Evolutionary conservation across 352 stramenopile species (phyloP), one percentile per base, ranked within the genome.

Genomic region (Pythium vanterpoolii): DNA sequence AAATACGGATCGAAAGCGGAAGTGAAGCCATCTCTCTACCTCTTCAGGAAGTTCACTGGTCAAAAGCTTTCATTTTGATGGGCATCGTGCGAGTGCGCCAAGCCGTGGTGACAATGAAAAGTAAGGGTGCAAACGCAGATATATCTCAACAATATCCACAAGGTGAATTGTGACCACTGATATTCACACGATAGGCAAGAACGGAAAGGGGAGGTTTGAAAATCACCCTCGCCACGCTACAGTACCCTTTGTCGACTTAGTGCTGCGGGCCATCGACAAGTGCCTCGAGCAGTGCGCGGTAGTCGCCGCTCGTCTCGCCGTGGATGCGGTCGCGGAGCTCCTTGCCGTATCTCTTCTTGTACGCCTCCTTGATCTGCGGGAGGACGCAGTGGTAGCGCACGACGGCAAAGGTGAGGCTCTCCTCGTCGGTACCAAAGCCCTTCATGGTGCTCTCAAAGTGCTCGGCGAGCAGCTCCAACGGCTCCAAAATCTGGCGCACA

Each of bases 341-440:
- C 72, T 86, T 89, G 42, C 69, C 71, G 70, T 90, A 92, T 55
- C 57, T 69, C 60, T 90, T 84, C 72, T 90, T 83, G 73, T 90
- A 93, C 30, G 78, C 78, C 26, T 83, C 72, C 61, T 78, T 79
- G 72, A 93, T 77, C 61, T 92, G 78, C 21, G 68, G 56, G 31
- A 92, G 73, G 48, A 90, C 79, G 27, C 81, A 76, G 68, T 90
- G 82, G 76, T 93, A 93, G 46, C 84, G 84, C 56, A 93, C 82
- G 30, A 92, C 53, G 18, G 73, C 71, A 18, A 73, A 60, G 46
- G 71, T 78, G 28, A 93, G 68, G 21, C 62, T 75, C 23, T 86
- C 76, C 64, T 91, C 81, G 66, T 88, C 76, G 6, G 81, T 91
- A 60, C 81, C 81, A 24, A 86, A 77, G 56, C 76, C 77, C 70